Base-by-base conservation (phyloP, 1,139 yeast genomes). In the Saccharomyces hybrid region DNA sequence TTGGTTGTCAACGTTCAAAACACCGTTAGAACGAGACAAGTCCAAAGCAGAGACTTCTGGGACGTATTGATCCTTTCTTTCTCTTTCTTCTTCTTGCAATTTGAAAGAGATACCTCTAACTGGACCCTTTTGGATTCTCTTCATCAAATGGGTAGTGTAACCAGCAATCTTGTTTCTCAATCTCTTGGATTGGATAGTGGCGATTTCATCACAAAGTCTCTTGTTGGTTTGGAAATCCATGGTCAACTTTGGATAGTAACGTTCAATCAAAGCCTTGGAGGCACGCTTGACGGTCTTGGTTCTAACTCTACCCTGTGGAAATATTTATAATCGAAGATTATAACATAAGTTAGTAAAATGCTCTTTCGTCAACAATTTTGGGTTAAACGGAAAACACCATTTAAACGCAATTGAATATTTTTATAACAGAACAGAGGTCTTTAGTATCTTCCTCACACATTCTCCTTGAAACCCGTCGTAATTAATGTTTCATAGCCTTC, bases 201-300 rank as follows among this genome's bases (percentile, higher is more conserved):
- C 99, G 74, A 95, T 89, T 80, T 95, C 97, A 75, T 89, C 87
- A 73, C 97, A 87, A 78, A 95, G 87, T 84, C 98, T 93, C 86
- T 95, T 95, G 97, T 95, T 95, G 88, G 96, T 89, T 85, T 95
- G 98, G 79, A 95, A 95, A 80, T 95, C 99, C 82, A 89, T 82
- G 73, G 99, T 93, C 80, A 95, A 90, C 85, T 95, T 93, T 79
- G 99, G 99, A 86, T 95, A 95, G 88, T 91, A 93, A 78, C 96
- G 90, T 86, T 95, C 99, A 78, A 95, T 95, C 81, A 95, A 84
- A 78, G 91, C 96, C 88, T 95, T 95, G 75, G 99, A 88, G 80
- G 99, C 98, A 84, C 99, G 90, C 90, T 93, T 95, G 80, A 95
- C 99, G 81, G 99, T 95, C 87, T 95, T 95, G 74, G 99, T 95